Base-by-base conservation (phyloP, 768 basidiomycete species). In the Suillus spraguei region DNA sequence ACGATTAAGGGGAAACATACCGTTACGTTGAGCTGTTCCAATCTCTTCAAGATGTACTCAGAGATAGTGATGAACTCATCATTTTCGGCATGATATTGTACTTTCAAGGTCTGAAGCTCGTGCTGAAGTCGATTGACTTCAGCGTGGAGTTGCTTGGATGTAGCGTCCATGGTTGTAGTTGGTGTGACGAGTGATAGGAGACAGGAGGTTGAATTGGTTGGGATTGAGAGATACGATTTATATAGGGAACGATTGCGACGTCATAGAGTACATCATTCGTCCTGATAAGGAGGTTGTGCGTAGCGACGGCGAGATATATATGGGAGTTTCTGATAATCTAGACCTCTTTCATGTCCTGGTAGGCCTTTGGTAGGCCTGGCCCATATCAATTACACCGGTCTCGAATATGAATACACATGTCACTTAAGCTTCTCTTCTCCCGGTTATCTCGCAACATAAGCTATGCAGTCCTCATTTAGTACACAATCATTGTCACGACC, bases 11-110 rank as follows among this genome's bases (percentile, higher is more conserved):
- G 33, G 20, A 36, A 17, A 65, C 81, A 24, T 72, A 87, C 90
- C 63, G 80, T 84, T 60, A 90, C 87, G 22, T 82, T 84, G 36
- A 92, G 79, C 68, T 92, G 88, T 1, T 81, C 83, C 44, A 91
- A 77, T 60, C 90, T 79, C 24, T 84, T 73, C 35, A 91, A 79
- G 53, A 91, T 79, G 66, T 91, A 91, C 41, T 84, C 73, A 5
- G 85, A 83, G 49, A 91, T 70, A 44, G 78, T 78, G 60, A 88
- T 83, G 17, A 79, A 76, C 22, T 83, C 76, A 49, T 79, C 76
- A 36, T 75, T 71, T 14, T 60, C 32, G 10, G 9, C 20, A 33
- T 66, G 63, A 36, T 10, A 22, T 24, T 64, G 63, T 42, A 67
- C 68, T 62, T 82, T 71, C 62, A 85, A 69, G 17, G 78, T 71